A percentile compares a stretch with the other conserved stretches of the same genome.
These are phyloP conservation scores for Datura wrightii DNA, from an alignment of 257 asterid genomes.

Conservation along the genomic window DNA sequence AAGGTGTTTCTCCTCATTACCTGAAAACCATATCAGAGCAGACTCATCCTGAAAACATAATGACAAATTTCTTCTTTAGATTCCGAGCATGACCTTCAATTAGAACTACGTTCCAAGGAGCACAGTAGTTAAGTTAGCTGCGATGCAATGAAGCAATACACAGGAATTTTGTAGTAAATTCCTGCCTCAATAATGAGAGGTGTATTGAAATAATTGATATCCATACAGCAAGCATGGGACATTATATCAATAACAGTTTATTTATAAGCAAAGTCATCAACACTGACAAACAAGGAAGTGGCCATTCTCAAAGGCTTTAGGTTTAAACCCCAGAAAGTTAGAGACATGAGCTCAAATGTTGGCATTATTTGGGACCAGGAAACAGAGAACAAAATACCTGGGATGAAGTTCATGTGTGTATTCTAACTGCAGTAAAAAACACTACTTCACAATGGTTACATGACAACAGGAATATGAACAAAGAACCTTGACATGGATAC, in stretches of 20 bases:
- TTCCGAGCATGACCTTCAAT: slow-evolving; percentile 15
- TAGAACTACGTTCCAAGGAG: too few species aligned
- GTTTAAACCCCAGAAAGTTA: slow-evolving; percentile 21
- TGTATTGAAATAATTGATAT: not conserved
- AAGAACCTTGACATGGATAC: not conserved
- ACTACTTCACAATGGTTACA: not conserved
- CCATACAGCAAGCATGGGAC: not conserved
- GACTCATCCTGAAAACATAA: slow-evolving; percentile 77
- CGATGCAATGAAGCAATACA: not conserved
- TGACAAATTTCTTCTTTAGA: slow-evolving; percentile 24
- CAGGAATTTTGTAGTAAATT: not conserved
- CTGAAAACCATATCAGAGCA: slow-evolving; percentile 91
- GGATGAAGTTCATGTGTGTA: not conserved
- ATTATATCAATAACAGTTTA: slow-evolving; percentile 12
- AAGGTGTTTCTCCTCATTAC: slow-evolving; percentile 93
- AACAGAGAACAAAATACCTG: not conserved
- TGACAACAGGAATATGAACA: not conserved
- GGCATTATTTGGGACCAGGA: slow-evolving; percentile 15
- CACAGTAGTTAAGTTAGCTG: not conserved
- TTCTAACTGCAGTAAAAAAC: not conserved
- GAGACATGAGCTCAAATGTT: slow-evolving; percentile 13
- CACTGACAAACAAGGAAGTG: not conserved
- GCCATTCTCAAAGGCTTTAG: not conserved
- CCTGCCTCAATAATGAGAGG: slow-evolving; percentile 16
- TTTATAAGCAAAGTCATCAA: slow-evolving; percentile 3